Conservation (phyloP, 1,284 basidiomycete genomes). For the Anthracocystis walkeri region DNA sequence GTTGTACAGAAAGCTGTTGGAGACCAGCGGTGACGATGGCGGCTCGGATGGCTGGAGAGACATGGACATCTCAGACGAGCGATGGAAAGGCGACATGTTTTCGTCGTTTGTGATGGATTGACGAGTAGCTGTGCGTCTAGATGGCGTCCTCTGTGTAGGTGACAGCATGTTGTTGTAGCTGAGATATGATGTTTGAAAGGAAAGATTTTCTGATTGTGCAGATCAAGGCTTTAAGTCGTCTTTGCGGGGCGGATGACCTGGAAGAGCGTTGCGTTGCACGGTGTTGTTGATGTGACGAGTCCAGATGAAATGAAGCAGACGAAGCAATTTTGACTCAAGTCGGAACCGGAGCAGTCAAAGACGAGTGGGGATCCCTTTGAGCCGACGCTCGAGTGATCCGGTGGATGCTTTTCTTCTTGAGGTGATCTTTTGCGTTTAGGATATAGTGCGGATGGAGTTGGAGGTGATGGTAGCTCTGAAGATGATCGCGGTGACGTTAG, state of each 20-base stretch:
- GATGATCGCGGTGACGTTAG: not conserved
- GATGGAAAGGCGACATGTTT: slow-evolving; percentile 25
- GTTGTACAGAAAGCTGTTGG: slow-evolving; percentile 50
- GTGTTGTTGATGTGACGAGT: slow-evolving; percentile 14
- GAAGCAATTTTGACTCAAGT: not conserved
- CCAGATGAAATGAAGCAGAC: slow-evolving; percentile 26
- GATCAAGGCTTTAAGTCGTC: not conserved
- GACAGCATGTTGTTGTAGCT: slow-evolving; percentile 22
- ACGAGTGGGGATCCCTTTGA: not conserved
- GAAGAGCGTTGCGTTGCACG: too few species aligned
- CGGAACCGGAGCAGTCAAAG: not conserved
- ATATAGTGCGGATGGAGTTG: not conserved
- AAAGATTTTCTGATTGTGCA: not conserved
- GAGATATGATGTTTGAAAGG: not conserved
- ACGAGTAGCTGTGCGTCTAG: slow-evolving; percentile 10
- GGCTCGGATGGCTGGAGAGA: slow-evolving; percentile 24
- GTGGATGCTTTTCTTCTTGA: not conserved
- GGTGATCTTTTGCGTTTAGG: not conserved
- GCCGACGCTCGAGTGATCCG: not conserved
- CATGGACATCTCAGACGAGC: slow-evolving; percentile 14
- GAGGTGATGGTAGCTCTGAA: not conserved
- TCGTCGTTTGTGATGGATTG: slow-evolving; percentile 29
- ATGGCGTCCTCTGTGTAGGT: slow-evolving; percentile 17
- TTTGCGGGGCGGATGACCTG: not conserved
- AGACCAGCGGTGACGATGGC: slow-evolving; percentile 33